Conservation (phyloP, 2,329 filamentous ascomycete genomes). For the Apiospora marii region DNA sequence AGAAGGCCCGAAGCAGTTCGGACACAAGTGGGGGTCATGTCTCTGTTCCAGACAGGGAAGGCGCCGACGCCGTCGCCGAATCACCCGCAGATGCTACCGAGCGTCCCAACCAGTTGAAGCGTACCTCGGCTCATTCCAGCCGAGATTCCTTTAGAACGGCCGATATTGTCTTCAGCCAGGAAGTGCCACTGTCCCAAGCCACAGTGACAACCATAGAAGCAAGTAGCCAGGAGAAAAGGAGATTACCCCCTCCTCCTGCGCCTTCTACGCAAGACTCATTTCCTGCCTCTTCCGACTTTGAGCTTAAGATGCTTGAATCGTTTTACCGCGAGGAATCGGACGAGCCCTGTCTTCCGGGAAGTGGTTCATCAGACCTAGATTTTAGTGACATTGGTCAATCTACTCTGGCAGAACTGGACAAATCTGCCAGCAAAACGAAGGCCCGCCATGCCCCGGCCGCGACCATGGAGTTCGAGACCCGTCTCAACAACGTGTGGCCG, state of each 20-base stretch:
- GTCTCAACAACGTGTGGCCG: slow-evolving; percentile 40
- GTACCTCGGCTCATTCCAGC: slow-evolving; percentile 12
- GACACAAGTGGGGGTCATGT: not conserved
- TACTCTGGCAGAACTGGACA: slow-evolving; percentile 14
- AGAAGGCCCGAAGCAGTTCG: slow-evolving; percentile 1
- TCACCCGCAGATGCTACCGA: not conserved
- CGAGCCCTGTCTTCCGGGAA: slow-evolving; percentile 8
- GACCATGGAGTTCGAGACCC: slow-evolving; percentile 30
- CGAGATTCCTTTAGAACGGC: not conserved
- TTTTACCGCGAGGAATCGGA: slow-evolving; percentile 29
- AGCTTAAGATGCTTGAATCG: slow-evolving; percentile 35
- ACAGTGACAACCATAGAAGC: slow-evolving; percentile 47
- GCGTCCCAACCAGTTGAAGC: not conserved
- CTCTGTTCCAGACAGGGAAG: not conserved
- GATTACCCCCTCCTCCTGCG: slow-evolving; percentile 27
- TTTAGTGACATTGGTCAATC: not conserved
- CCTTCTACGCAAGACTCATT: slow-evolving; percentile 34
- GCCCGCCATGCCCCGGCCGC: not conserved
- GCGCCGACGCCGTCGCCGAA: not conserved
- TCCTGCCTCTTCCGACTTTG: slow-evolving; percentile 37
- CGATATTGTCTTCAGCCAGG: slow-evolving; percentile 44
- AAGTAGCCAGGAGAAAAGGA: slow-evolving; percentile 35
- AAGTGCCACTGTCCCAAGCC: slow-evolving; percentile 28
- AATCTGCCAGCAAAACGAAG: not conserved
- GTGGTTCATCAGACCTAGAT: not conserved